Conservation (phyloP, 192 early-diverging fungal species). For the Chytriomyces sp. region DNA sequence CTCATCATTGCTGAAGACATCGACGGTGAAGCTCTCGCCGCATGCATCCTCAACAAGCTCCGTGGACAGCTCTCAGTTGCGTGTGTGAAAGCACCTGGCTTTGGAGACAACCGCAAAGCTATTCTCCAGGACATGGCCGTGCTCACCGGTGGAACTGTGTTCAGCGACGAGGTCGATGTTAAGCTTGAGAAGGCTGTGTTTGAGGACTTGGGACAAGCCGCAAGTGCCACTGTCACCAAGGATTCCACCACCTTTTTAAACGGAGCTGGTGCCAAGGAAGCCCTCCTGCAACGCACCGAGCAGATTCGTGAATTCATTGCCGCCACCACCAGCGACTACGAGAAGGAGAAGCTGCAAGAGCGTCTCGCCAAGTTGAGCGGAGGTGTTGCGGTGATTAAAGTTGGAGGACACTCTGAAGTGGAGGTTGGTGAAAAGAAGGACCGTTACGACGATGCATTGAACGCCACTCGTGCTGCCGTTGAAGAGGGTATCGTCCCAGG, state of each 20-base stretch:
- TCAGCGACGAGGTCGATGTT: constrained; percentile 94
- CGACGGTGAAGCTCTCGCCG: constrained; percentile 99
- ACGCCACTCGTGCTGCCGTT: constrained; percentile 98
- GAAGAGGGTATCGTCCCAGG: constrained; percentile 99
- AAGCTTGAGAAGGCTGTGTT: constrained; percentile 94
- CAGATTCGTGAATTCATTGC: constrained; percentile 93
- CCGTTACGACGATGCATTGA: constrained; percentile 97
- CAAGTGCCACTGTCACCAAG: constrained; percentile 92
- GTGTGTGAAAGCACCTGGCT: constrained; percentile 99
- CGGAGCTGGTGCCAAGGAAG: constrained; percentile 89
- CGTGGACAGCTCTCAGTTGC: constrained; percentile 96
- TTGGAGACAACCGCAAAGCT: constrained; percentile 99
- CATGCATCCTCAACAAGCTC: constrained; percentile 99
- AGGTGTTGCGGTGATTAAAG: constrained; percentile 99
- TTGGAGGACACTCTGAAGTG: constrained; percentile 96
- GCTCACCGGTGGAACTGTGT: constrained; percentile 95
- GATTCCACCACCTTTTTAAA: constrained; percentile 99
- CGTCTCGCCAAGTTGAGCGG: constrained; percentile 97
- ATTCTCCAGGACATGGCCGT: constrained; percentile 97
- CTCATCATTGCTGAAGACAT: constrained; percentile 98
- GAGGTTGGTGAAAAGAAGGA: constrained; percentile 99
- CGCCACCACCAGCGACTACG: constrained; percentile 91
- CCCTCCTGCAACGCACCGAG: constrained; percentile 91
- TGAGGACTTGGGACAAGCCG: constrained; percentile 90
- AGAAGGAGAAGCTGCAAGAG: constrained; percentile 99